These are phyloP conservation scores for Teunomyces gatunensis DNA, from an alignment of 805 yeast genomes.

Conservation along the genomic window DNA sequence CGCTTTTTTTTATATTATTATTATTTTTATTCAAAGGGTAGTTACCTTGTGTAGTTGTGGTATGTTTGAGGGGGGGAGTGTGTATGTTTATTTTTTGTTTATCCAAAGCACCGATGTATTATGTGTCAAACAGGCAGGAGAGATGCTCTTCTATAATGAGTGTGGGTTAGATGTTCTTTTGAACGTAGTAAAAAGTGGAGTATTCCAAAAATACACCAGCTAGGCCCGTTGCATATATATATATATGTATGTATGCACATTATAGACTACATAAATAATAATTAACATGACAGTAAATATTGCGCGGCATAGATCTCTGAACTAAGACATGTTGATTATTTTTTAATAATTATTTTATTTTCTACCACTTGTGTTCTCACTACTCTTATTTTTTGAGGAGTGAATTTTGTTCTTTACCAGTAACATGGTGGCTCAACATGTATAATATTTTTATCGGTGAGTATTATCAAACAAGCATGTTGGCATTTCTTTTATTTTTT, in stretches of 20 bases:
- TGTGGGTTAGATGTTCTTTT: background rate
- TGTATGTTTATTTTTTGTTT: no score
- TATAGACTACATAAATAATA: background rate
- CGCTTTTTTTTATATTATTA: background rate
- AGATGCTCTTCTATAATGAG: no score
- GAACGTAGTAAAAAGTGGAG: background rate
- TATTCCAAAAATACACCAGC: background rate
- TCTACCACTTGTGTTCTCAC: background rate
- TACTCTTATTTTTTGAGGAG: background rate
- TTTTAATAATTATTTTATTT: background rate
- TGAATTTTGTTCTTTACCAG: conserved; percentile 1
- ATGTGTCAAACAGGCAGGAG: no score
- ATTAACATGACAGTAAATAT: background rate
- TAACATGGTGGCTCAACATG: background rate
- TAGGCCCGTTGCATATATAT: background rate
- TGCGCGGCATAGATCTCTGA: conserved; percentile 1
- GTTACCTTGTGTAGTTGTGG: no score
- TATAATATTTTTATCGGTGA: background rate
- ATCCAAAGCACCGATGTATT: no score
- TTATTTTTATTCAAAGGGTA: no score
- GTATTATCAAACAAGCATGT: background rate
- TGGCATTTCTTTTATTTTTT: background rate
- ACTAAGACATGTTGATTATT: background rate
- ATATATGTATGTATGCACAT: background rate
- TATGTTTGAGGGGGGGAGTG: no score